phyloP scores from a whole-genome alignment of 2,329 filamentous ascomycete genomes.

The Aspergillus fumigatiaffinis region DNA sequence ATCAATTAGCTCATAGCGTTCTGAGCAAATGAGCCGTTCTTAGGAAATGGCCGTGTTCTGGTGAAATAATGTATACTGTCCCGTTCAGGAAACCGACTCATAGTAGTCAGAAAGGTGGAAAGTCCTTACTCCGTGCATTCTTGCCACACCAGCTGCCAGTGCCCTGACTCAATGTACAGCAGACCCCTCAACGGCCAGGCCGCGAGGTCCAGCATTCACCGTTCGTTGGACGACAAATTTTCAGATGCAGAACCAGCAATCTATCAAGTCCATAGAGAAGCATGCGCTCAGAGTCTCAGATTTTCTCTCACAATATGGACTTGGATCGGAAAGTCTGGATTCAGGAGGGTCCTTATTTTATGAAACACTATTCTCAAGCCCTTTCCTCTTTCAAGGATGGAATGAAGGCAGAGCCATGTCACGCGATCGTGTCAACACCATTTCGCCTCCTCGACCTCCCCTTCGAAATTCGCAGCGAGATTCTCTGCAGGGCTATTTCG shows the following conservation, averaged over 20 bases:
- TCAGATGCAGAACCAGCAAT: neutral
- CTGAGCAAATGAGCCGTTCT: neutral
- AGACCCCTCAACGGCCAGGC: neutral
- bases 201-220: neutral
- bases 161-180: too few relatives aligned
- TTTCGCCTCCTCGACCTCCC: slow-evolving; percentile 4
- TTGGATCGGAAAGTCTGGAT: neutral
- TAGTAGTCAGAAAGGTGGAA: neutral
- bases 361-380: neutral
- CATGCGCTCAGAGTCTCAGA: neutral
- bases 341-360: neutral
- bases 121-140: neutral
- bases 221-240: neutral
- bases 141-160: neutral
- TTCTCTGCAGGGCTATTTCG: neutral
- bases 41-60: neutral
- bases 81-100: neutral
- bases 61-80: neutral
- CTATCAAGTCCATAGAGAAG: neutral
- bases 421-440: neutral
- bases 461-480: slow-evolving; percentile 1
- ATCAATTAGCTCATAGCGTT: neutral
- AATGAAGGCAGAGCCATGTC: neutral
- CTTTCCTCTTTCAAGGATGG: neutral
- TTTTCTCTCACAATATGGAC: neutral